Base-by-base conservation (phyloP, 768 basidiomycete genomes). In the Russula olivacea region DNA sequence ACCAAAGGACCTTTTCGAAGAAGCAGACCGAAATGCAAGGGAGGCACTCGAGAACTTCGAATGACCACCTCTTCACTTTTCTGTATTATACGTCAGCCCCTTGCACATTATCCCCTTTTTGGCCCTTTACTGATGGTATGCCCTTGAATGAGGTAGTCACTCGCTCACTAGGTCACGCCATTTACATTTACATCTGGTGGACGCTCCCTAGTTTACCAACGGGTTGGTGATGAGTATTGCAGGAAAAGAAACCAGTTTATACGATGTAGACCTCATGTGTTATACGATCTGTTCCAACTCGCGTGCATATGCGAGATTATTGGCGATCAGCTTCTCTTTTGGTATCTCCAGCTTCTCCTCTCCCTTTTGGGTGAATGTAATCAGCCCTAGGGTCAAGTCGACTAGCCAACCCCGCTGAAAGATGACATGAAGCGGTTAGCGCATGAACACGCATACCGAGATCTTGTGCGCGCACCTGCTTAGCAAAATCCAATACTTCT, bases 231-330 rank as follows among this genome's bases (percentile, higher is more conserved):
- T 25, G 23, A 12, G n/a, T 17, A 21, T 48, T 10, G 21, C 23
- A 45, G 23, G n/a, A 17, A 15, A 52, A 66, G 64, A 57, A 59
- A 72, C 75, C 80, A 54, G 54, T 53, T 49, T 56, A 64, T 25
- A 66, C 53, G 61, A 43, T 30, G 45, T 58, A 30, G 49, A 54
- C 47, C 45, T 32, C 10, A 21, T 32, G 64, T 25, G 38, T 55
- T 81, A 95, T 69, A 95, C 89, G 72, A 95, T 95, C 73, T 91
- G 91, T 76, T 95, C 92, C 53, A 95, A 77, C 75, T 94, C 92
- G 61, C 88, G 84, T 30, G 93, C 93, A 69, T 94, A 93, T 56
- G 76, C 78, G 59, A 95, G 73, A 58, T 89, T 87, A 34, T 88
- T 84, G 30, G 83, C 79, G 64, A 95, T 92, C 63, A 95, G 78